Base-by-base conservation (phyloP, 2,329 filamentous ascomycete species). In the Didymella lethalis region DNA sequence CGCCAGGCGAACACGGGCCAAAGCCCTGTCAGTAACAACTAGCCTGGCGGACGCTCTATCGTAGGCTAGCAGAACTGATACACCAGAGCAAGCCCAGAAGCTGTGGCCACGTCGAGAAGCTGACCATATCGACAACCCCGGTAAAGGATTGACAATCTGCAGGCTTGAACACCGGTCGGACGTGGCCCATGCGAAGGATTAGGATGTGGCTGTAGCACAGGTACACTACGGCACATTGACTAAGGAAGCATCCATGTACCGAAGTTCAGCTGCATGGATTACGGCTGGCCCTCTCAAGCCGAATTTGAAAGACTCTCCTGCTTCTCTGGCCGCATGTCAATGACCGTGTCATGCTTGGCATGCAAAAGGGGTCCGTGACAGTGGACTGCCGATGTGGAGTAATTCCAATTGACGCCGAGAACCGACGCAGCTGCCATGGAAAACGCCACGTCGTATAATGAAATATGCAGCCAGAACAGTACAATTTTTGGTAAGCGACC, bases 61-160 rank as follows among this genome's bases (percentile, higher is more conserved):
- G 51, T 54, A 54, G 47, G 41, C 56, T 54, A 54, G 51, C 47
- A 53, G 47, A 51, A 47, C 46, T 59, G 56, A 59, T 54, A 51
- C 46, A 58, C 40, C 34, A 50, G 18, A 23, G 34, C 50, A 46
- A 49, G 56, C 46, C 41, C 25, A 54, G 32, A 54, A 43, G 56
- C 50, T 45, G 25, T 16, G 50, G 56, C 56, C 56, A 46, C 50
- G 32, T 54, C 41, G 28, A 47, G 50, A 54, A 20, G 32, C 47
- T 28, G 51, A 43, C 41, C 32, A 43, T 45, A 46, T 54, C 34
- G 32, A 43, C 26, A 46, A 48, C 29, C 40, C 45, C 46, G 25
- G 51, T 29, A 23, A 23, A 49, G 34, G 50, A 54, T 50, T 31
- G 51, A 41, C 28, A 54, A 59, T 11, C 50, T 43, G 41, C 50